Percentiles rank a stretch among this genome's conserved stretches.
Conservation (phyloP, 345 rosid species). For the Boechera divaricarpa region DNA sequence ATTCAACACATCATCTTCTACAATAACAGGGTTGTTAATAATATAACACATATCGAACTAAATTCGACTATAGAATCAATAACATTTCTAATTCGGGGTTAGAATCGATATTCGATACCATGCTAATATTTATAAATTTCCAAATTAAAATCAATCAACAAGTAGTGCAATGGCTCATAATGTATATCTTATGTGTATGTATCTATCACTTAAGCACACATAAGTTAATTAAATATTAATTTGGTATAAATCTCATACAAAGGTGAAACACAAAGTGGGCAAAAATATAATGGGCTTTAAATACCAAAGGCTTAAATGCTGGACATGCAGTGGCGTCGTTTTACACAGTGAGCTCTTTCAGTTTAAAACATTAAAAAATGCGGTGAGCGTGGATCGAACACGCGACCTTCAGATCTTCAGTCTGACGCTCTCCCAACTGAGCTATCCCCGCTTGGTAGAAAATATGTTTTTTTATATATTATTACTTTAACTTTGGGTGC, state of each 20-base stretch:
- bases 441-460: slow-evolving; percentile 49
- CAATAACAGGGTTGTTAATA: background rate
- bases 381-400: slow-evolving; percentile 75
- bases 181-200: too few species aligned
- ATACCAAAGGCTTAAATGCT: background rate
- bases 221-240: background rate
- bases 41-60: background rate
- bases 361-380: slow-evolving; percentile 2
- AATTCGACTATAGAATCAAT: background rate
- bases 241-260: background rate
- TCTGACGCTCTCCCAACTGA: slow-evolving; percentile 95
- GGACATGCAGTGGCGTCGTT: background rate
- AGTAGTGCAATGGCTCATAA: background rate
- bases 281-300: background rate
- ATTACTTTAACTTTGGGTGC: background rate
- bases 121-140: too few species aligned
- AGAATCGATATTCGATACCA: background rate
- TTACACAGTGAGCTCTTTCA: too few species aligned
- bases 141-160: background rate
- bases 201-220: background rate
- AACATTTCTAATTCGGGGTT: background rate
- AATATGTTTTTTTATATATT: too few species aligned
- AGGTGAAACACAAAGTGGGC: background rate
- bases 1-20: background rate
- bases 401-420: slow-evolving; percentile 71